Percentiles rank a stretch among this genome's conserved stretches.
Evolutionary conservation across 73 alveolate genomes (phyloP).

Genomic region (Uronychia setigera): DNA sequence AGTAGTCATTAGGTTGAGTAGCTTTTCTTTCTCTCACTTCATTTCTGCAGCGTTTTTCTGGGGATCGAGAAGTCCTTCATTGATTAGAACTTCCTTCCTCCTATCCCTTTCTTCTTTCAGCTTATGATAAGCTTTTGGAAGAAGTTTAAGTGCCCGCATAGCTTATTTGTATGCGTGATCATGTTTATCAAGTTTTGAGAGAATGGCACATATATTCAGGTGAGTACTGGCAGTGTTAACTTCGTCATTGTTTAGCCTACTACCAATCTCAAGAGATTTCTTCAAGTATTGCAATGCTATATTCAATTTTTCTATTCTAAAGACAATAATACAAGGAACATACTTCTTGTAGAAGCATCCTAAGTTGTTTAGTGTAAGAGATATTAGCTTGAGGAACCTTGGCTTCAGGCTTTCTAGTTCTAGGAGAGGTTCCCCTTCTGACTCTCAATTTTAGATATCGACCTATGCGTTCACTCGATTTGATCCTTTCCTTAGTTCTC

Average conservation of each 20-base stretch:
- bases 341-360: slow-evolving; percentile 36
- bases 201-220: slow-evolving; percentile 66
- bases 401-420: background rate
- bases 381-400: background rate
- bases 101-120: background rate
- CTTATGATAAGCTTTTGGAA: slow-evolving; percentile 17
- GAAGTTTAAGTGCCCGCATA: slow-evolving; percentile 35
- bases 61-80: background rate
- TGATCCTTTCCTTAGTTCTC: background rate
- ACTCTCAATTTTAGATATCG: background rate
- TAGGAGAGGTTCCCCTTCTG: background rate
- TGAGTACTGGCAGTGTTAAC: slow-evolving; percentile 60
- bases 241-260: slow-evolving; percentile 2
- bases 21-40: slow-evolving; percentile 6
- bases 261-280: background rate
- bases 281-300: slow-evolving; percentile 2
- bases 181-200: slow-evolving; percentile 56
- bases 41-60: background rate
- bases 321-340: too few species aligned
- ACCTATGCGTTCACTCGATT: background rate
- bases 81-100: background rate
- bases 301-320: background rate
- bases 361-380: slow-evolving; percentile 17
- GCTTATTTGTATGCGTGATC: slow-evolving; percentile 39
- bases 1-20: slow-evolving; percentile 1